Conservation (phyloP, 495 filamentous ascomycete species). For the Talaromyces stipitatus region DNA sequence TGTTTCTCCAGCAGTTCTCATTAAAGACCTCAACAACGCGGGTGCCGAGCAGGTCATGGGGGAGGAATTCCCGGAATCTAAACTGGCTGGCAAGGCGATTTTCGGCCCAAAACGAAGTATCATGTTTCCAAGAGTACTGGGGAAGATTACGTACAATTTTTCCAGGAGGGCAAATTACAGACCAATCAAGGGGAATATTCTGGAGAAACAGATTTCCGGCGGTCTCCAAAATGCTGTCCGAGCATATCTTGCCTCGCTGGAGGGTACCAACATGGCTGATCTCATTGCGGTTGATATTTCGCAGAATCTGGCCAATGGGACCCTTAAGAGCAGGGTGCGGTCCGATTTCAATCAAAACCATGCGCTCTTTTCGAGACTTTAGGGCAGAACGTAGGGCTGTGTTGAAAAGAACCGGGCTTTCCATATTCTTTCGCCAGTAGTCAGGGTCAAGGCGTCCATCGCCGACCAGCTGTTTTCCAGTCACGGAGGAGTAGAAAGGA, state of each 20-base stretch:
- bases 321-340: constrained; percentile 53
- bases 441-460: constrained; percentile 10
- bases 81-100: constrained; percentile 36
- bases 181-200: neutral
- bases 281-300: neutral
- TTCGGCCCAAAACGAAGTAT: constrained; percentile 37
- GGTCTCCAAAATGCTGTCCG: constrained; percentile 14
- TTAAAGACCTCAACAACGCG: constrained; percentile 28
- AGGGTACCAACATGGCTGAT: too few relatives aligned
- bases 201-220: constrained; percentile 20
- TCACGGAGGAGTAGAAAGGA: constrained; percentile 25
- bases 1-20: constrained; percentile 45
- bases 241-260: neutral
- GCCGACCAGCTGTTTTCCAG: neutral
- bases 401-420: constrained; percentile 27
- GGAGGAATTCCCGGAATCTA: constrained; percentile 33
- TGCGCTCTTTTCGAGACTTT: neutral
- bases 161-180: constrained; percentile 27
- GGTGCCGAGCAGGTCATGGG: constrained; percentile 41
- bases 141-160: constrained; percentile 33
- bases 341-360: constrained; percentile 50
- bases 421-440: constrained; percentile 38
- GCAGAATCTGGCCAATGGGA: constrained; percentile 42
- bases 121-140: constrained; percentile 44
- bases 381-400: constrained; percentile 6